Evolutionary conservation across 176 grass and related monocot genomes (phyloP).

Genomic region (Bothriochloa decipiens): DNA sequence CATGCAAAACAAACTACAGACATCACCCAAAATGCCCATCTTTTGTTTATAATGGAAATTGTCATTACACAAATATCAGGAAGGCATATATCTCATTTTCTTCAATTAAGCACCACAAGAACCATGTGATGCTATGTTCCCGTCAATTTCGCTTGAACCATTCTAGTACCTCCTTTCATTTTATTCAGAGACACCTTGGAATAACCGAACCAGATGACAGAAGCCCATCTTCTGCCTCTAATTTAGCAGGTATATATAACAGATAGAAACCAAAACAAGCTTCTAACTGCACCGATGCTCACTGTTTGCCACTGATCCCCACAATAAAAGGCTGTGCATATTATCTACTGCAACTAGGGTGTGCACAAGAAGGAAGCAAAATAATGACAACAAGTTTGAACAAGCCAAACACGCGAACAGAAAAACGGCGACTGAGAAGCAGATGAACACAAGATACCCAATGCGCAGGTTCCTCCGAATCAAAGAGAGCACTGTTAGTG

Average conservation of each 20-base stretch:
- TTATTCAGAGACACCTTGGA: neutral
- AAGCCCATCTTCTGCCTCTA: neutral
- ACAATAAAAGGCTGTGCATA: neutral
- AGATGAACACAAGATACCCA: constrained; percentile 7
- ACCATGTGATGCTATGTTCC: neutral
- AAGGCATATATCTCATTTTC: neutral
- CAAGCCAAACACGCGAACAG: neutral
- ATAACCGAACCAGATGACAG: neutral
- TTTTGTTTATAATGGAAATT: constrained; percentile 25
- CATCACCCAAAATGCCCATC: constrained; percentile 11
- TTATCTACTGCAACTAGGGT: neutral
- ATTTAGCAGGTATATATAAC: neutral
- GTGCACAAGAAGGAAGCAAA: neutral
- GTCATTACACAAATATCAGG: neutral
- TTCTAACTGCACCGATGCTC: neutral
- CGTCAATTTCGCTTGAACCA: neutral
- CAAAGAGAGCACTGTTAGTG: neutral
- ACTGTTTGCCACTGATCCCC: neutral
- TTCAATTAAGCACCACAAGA: neutral
- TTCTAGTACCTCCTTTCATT: neutral
- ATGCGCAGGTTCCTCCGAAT: neutral
- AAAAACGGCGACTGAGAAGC: neutral
- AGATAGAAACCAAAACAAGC: neutral
- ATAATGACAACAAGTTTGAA: neutral
- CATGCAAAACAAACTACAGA: neutral